These are phyloP conservation scores for Gypsophila paniculata DNA, from an alignment of 179 eudicot genomes.

Conservation along the genomic window DNA sequence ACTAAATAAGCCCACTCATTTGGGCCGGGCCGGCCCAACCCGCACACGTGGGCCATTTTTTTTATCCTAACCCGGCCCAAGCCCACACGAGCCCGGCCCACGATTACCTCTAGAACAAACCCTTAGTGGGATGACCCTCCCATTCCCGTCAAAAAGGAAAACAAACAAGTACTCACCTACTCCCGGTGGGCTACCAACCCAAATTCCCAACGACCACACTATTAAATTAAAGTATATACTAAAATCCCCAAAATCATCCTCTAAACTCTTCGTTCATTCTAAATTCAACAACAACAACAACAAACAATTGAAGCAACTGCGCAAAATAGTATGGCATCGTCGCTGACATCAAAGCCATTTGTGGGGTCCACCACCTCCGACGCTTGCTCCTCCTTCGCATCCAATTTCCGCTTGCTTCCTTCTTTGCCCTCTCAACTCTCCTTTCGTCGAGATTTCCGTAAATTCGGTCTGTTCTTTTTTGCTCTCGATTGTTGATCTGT, in stretches of 20 bases:
- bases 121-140: too few relatives aligned
- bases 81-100: too few relatives aligned
- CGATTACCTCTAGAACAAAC: too few relatives aligned
- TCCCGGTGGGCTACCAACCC: conserved; percentile 17
- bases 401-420: conserved; percentile 18
- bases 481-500: background rate
- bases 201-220: conserved; percentile 13
- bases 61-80: too few relatives aligned
- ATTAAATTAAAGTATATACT: background rate
- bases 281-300: background rate
- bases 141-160: too few relatives aligned
- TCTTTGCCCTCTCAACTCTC: conserved; percentile 27
- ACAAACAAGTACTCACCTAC: conserved; percentile 4
- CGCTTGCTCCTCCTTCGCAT: conserved; percentile 22
- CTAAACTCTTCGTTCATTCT: too few relatives aligned
- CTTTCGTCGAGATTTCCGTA: conserved; percentile 20
- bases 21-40: too few relatives aligned
- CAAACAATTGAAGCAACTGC: background rate
- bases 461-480: conserved; percentile 18
- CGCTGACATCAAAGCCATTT: conserved; percentile 25
- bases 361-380: conserved; percentile 20
- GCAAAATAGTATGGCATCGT: conserved; percentile 26
- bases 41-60: too few relatives aligned
- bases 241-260: background rate
- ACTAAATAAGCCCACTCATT: too few relatives aligned